Percentiles rank a stretch among this genome's conserved stretches.
Conservation (phyloP, 1,284 basidiomycete species). For the Ustilago shanxiensis region DNA sequence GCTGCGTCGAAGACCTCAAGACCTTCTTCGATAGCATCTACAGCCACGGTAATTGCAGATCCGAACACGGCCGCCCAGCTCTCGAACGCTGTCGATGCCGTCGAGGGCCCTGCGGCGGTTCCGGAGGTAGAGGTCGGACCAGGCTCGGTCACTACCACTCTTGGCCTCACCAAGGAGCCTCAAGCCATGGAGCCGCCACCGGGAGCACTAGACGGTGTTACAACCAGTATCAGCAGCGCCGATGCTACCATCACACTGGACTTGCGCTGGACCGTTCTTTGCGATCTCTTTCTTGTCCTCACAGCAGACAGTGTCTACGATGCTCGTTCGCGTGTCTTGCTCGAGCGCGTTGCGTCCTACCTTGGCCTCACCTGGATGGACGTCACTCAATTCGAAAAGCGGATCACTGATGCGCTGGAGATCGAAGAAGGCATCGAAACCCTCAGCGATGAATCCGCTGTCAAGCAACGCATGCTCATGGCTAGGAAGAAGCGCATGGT, state of each 20-base stretch:
- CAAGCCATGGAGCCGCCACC: conserved; percentile 60
- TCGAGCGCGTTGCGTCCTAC: conserved; percentile 63
- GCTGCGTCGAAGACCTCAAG: background rate
- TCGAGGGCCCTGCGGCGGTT: conserved; percentile 11
- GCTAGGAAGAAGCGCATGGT: conserved; percentile 62
- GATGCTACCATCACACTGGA: conserved; percentile 68
- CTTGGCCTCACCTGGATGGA: conserved; percentile 69
- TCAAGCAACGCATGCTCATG: conserved; percentile 52
- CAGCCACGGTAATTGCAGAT: conserved; percentile 44
- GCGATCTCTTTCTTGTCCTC: conserved; percentile 69
- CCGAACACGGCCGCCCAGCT: conserved; percentile 66
- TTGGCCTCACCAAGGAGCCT: conserved; percentile 58
- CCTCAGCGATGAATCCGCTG: conserved; percentile 56
- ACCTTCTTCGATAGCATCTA: conserved; percentile 11
- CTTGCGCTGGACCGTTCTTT: conserved; percentile 69
- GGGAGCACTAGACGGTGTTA: conserved; percentile 64
- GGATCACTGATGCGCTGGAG: conserved; percentile 67
- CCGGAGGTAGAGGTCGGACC: conserved; percentile 23
- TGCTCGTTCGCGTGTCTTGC: conserved; percentile 66
- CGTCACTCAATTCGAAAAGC: conserved; percentile 69
- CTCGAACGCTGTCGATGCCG: conserved; percentile 33
- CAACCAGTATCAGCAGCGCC: conserved; percentile 64
- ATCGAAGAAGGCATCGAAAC: conserved; percentile 67
- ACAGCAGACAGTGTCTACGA: conserved; percentile 69
- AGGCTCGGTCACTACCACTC: conserved; percentile 39